Conservation (phyloP, 1,284 basidiomycete genomes). For the Marasmius fiardii region DNA sequence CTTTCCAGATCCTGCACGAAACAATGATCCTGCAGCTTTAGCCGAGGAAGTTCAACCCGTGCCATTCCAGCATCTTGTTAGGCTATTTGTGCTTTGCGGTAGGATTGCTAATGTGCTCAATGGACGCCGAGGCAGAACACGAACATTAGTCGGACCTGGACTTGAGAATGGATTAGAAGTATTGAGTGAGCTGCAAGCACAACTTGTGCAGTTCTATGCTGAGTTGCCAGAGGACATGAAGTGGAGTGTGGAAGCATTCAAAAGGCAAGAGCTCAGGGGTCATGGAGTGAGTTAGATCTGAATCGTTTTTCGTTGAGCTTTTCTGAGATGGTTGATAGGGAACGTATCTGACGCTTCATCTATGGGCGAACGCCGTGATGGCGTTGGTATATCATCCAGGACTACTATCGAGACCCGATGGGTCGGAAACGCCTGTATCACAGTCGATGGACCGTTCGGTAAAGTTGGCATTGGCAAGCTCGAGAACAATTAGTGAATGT, state of each 20-base stretch:
- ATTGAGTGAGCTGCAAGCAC: conserved; percentile 30
- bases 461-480: conserved; percentile 30
- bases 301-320: background rate
- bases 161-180: conserved; percentile 23
- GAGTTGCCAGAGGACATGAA: conserved; percentile 30
- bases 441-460: conserved; percentile 31
- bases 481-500: conserved; percentile 36
- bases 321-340: conserved; percentile 7
- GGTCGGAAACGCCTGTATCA: conserved; percentile 34
- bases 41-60: conserved; percentile 28
- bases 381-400: conserved; percentile 38
- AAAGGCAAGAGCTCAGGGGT: conserved; percentile 30
- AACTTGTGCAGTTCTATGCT: conserved; percentile 34
- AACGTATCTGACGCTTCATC: conserved; percentile 21
- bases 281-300: conserved; percentile 26
- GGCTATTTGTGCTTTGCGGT: conserved; percentile 38
- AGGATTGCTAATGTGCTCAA: conserved; percentile 34
- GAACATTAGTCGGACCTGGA: conserved; percentile 28
- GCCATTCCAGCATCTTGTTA: conserved; percentile 33
- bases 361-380: conserved; percentile 35
- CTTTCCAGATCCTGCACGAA: conserved; percentile 28
- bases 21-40: conserved; percentile 16
- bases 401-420: conserved; percentile 30
- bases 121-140: conserved; percentile 29
- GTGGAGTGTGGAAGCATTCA: conserved; percentile 37